Evolutionary conservation across 2,329 filamentous ascomycete genomes (phyloP), one percentile per base, ranked within the genome.

Genomic region (Clonostachys sp.): DNA sequence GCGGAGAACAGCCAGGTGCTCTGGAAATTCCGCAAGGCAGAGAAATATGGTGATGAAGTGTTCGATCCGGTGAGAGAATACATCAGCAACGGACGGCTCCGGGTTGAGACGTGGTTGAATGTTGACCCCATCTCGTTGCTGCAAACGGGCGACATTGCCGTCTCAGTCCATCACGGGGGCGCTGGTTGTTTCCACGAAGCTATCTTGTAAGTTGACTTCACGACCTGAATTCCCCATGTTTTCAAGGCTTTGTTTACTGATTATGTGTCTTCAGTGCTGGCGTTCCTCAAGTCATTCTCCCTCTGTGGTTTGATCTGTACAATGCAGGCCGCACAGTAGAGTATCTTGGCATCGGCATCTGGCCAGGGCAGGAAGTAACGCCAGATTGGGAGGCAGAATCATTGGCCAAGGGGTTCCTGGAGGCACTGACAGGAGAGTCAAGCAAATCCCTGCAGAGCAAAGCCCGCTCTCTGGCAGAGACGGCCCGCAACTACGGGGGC

Each of bases 101-200:
- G 48, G 41, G 45, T 68, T 6, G 50, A 49, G 10, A 49, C 41
- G 6, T 68, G 65, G 65, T 45, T 68, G 4, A 49, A 50, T 0
- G 57, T 58, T 13, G 64, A 68, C 36, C 64, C 62, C 1, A 45
- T 55, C 3, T 56, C 66, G 2, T 50, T 72, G 6, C 53, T 71
- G 8, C 53, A 65, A 41, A 63, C 60, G 6, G 67, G 66, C 0
- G 42, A 68, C 43, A 55, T 71, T 7, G 51, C 62, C 5, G 55
- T 56, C 5, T 63, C 55, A 1, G 62, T 71, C 2, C 64, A 71
- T 45, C 69, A 73, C 43, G 70, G 70, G 3, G 69, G 68, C 1
- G 56, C 68, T 0, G 68, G 65, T 49, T 65, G 58, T 12, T 77
- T 65, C 47, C 64, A 72, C 34, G 74, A 78, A 54, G 67, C 68